Evolutionary conservation across 306 rosid genomes (phyloP), one percentile per base, ranked within the genome.

Genomic region (Nissolia schottii): DNA sequence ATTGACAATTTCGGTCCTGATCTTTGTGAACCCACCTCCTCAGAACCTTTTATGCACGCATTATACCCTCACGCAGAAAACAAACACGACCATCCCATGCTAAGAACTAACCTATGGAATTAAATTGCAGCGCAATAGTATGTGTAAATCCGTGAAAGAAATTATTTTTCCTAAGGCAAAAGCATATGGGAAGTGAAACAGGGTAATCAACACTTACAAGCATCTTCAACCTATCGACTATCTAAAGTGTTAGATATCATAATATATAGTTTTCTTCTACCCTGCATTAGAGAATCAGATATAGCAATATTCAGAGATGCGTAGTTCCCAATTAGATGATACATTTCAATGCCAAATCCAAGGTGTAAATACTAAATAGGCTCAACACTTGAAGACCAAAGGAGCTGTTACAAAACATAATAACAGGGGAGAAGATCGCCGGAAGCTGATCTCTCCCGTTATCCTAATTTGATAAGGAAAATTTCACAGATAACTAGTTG

Each of bases 211-310:
- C 45, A 9, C n/a, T 9, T n/a, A 38, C 45, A 19, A 70, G 74
- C 24, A 82, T 23, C 86, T 82, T 87, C 63, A 85, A 40, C 69
- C 25, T 5, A 29, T 87, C 89, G 9, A 38, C 14, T 3, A 7
- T 31, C 6, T 31, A 31, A 12, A 38, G n/a, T 38, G n/a, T 31
- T 3, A n/a, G n/a, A n/a, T n/a, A n/a, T n/a, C n/a, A n/a, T n/a
- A n/a, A n/a, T n/a, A n/a, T n/a, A n/a, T n/a, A n/a, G n/a, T n/a
- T n/a, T n/a, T n/a, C n/a, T n/a, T n/a, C n/a, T n/a, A n/a, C n/a
- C n/a, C n/a, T n/a, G n/a, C n/a, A n/a, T n/a, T n/a, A n/a, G n/a
- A n/a, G 38, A 46, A 49, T 49, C 55, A 49, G 8, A 8, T 23
- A 23, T 3, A 11, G 31, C 55, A 22, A 49, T 7, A 49, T 25